Conservation (phyloP, 2,329 filamentous ascomycete species). For the Ascochyta fabae region DNA sequence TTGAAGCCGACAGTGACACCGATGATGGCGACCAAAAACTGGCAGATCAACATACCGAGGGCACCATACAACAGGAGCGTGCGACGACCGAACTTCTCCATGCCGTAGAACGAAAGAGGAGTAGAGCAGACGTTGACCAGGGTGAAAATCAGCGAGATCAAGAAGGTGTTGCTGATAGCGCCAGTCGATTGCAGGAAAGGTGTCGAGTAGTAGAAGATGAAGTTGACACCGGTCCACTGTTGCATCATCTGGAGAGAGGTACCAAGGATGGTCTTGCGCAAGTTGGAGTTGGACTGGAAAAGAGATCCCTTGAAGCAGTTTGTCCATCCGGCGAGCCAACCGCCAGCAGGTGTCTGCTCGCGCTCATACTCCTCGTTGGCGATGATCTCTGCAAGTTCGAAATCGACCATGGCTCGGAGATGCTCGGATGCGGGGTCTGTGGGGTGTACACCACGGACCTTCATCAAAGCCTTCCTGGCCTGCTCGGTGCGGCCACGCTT, state of each 20-base stretch:
- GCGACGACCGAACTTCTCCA: slow-evolving; percentile 77
- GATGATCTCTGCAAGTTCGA: slow-evolving; percentile 64
- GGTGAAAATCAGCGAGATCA: slow-evolving; percentile 74
- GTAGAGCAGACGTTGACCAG: slow-evolving; percentile 77
- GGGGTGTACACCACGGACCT: slow-evolving; percentile 58
- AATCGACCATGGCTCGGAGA: slow-evolving; percentile 45
- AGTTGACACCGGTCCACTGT: slow-evolving; percentile 63
- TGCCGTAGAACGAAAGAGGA: slow-evolving; percentile 71
- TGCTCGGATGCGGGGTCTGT: slow-evolving; percentile 8
- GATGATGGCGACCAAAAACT: slow-evolving; percentile 40
- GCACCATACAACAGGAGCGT: slow-evolving; percentile 74
- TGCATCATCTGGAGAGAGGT: slow-evolving; percentile 72
- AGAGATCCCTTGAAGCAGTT: slow-evolving; percentile 19
- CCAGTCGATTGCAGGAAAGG: slow-evolving; percentile 29
- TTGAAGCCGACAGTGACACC: slow-evolving; percentile 28
- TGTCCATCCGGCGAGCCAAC: slow-evolving; percentile 45
- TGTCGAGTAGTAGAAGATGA: slow-evolving; percentile 47
- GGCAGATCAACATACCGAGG: slow-evolving; percentile 65
- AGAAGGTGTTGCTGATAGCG: slow-evolving; percentile 57
- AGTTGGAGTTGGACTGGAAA: slow-evolving; percentile 40
- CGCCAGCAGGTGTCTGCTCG: slow-evolving; percentile 61
- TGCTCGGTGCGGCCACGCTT: slow-evolving; percentile 64
- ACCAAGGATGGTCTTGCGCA: slow-evolving; percentile 49
- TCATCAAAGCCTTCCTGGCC: slow-evolving; percentile 66
- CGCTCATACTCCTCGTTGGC: slow-evolving; percentile 77